Conservation (phyloP, 257 asterid species). For the Scutellaria baicalensis region DNA sequence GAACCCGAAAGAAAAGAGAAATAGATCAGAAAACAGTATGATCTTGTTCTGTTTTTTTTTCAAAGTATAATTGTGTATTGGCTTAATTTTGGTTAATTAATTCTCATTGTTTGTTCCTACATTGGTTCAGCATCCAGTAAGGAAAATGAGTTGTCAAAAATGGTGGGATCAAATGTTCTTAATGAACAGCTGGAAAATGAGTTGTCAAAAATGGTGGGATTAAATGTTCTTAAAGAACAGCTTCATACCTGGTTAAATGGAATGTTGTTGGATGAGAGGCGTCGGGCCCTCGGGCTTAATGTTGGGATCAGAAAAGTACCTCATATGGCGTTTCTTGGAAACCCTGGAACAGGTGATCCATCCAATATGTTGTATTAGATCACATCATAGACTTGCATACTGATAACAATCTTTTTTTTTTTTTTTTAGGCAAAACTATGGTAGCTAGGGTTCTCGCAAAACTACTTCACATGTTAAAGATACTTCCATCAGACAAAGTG, state of each 20-base stretch:
- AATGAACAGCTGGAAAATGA: too few relatives aligned
- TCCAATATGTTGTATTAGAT: neutral
- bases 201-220: too few relatives aligned
- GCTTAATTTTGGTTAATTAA: too few relatives aligned
- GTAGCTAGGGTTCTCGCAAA: constrained; percentile 76
- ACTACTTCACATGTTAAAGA: constrained; percentile 66
- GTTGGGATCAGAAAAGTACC: constrained; percentile 81
- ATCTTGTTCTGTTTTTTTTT: too few relatives aligned
- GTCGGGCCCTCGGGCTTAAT: constrained; percentile 63
- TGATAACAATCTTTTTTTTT: neutral
- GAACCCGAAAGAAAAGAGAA: neutral
- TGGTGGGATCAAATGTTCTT: constrained; percentile 34
- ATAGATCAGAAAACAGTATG: too few relatives aligned
- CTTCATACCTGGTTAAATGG: too few relatives aligned
- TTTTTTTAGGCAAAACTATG: constrained; percentile 60
- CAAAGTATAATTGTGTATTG: too few relatives aligned
- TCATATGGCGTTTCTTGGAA: constrained; percentile 93
- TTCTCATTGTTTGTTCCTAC: too few relatives aligned
- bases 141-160: constrained; percentile 46
- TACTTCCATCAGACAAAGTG: constrained; percentile 65
- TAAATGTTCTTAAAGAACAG: too few relatives aligned
- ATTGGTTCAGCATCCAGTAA: too few relatives aligned
- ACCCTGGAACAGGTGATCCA: constrained; percentile 97
- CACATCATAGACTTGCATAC: too few relatives aligned
- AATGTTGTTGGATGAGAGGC: too few relatives aligned